phyloP scores from a whole-genome alignment of 805 yeast genomes.

The Lipomyces starkeyi region DNA sequence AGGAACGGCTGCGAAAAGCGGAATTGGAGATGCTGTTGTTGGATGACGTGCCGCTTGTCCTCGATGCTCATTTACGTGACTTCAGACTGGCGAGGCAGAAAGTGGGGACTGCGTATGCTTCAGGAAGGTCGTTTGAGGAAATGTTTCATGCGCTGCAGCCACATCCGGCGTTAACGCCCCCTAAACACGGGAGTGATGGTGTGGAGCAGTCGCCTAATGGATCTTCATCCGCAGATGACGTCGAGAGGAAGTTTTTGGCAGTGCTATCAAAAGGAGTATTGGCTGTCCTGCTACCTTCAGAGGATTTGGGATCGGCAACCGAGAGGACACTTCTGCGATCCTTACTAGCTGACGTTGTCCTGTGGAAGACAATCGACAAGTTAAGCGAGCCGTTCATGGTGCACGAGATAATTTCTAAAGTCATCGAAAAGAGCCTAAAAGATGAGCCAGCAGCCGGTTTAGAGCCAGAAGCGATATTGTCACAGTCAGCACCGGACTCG shows the following conservation, averaged over 20 bases:
- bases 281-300: slow-evolving; percentile 50
- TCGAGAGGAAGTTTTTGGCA: slow-evolving; percentile 47
- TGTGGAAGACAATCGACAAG: slow-evolving; percentile 53
- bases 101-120: slow-evolving; percentile 46
- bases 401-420: slow-evolving; percentile 51
- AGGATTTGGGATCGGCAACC: slow-evolving; percentile 50
- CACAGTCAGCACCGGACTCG: neutral
- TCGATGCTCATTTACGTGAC: slow-evolving; percentile 50
- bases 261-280: slow-evolving; percentile 49
- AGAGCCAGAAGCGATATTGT: slow-evolving; percentile 9
- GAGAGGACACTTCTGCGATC: slow-evolving; percentile 50
- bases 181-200: neutral
- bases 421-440: slow-evolving; percentile 34
- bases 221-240: slow-evolving; percentile 21
- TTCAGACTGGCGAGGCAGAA: slow-evolving; percentile 44
- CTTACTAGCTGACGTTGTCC: slow-evolving; percentile 52
- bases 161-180: slow-evolving; percentile 47
- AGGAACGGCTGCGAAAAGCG: slow-evolving; percentile 43
- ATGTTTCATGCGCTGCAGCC: slow-evolving; percentile 48
- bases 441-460: neutral
- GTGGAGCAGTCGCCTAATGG: slow-evolving; percentile 11
- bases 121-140: slow-evolving; percentile 45
- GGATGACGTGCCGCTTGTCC: slow-evolving; percentile 54
- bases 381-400: slow-evolving; percentile 59
- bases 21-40: slow-evolving; percentile 50